These are phyloP conservation scores for Cucurbita pepo DNA, from an alignment of 306 rosid species.

Conservation along the genomic window DNA sequence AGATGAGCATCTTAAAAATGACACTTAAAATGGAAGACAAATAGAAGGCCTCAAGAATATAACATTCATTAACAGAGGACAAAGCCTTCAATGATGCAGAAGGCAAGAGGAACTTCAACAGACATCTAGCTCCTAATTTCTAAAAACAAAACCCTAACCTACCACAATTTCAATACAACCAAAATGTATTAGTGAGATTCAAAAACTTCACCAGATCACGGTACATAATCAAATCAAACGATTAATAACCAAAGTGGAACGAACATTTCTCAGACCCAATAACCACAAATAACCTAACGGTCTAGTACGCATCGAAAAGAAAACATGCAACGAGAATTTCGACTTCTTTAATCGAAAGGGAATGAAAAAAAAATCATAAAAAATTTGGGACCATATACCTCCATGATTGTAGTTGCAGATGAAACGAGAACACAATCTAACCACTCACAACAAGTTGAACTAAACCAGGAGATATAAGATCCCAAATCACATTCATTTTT, in stretches of 20 bases:
- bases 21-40: neutral
- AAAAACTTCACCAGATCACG: neutral
- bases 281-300: neutral
- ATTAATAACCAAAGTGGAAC: too few relatives aligned
- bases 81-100: neutral
- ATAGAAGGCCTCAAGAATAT: neutral
- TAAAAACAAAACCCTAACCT: neutral
- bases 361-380: neutral
- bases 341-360: neutral
- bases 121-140: neutral
- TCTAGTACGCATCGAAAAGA: neutral
- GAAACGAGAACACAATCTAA: neutral
- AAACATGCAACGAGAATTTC: neutral
- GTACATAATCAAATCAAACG: neutral
- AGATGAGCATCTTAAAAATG: neutral
- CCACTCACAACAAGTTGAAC: neutral
- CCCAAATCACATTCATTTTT: neutral
- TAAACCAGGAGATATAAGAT: constrained; percentile 8
- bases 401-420: constrained; percentile 3
- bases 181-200: neutral
- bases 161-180: neutral
- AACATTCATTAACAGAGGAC: neutral
- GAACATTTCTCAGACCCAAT: neutral
- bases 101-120: neutral
- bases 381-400: constrained; percentile 12